A percentile compares a stretch with the other conserved stretches of the same genome.
Evolutionary conservation across 257 asterid species (phyloP).

Genomic region (Solanum rostratum): DNA sequence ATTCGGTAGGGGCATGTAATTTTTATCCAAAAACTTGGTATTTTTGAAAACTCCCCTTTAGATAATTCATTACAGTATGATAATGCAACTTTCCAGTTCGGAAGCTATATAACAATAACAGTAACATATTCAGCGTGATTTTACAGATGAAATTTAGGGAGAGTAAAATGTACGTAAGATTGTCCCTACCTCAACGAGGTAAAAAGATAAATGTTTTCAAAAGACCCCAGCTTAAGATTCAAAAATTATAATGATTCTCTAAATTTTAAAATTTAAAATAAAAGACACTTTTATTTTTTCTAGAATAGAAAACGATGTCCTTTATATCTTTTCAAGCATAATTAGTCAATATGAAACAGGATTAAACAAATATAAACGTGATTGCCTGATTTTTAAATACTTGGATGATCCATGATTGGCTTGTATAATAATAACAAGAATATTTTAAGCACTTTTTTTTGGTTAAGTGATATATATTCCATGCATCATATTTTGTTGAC

Average conservation of each 20-base stretch:
- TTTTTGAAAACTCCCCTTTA: neutral
- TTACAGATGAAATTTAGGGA: accelerated
- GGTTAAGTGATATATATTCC: neutral
- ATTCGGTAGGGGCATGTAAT: too few species aligned
- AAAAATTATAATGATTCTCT: neutral
- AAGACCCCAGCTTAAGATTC: neutral
- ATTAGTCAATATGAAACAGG: neutral
- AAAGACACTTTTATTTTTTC: neutral
- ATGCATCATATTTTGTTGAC: neutral
- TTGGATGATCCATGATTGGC: neutral
- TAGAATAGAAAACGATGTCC: neutral
- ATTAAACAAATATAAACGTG: neutral
- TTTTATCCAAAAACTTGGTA: too few species aligned
- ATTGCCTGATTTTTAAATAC: neutral
- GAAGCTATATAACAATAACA: neutral
- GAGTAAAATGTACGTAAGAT: accelerated
- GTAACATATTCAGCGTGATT: neutral
- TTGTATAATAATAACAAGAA: neutral
- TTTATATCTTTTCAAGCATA: neutral
- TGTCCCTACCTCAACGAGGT: accelerated
- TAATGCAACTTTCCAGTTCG: neutral
- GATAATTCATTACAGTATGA: neutral
- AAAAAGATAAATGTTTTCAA: neutral
- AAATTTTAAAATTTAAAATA: neutral
- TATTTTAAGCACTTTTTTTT: neutral